These are phyloP conservation scores for Cladosporium sp. DNA, from an alignment of 2,329 filamentous ascomycete genomes.

Conservation along the genomic window DNA sequence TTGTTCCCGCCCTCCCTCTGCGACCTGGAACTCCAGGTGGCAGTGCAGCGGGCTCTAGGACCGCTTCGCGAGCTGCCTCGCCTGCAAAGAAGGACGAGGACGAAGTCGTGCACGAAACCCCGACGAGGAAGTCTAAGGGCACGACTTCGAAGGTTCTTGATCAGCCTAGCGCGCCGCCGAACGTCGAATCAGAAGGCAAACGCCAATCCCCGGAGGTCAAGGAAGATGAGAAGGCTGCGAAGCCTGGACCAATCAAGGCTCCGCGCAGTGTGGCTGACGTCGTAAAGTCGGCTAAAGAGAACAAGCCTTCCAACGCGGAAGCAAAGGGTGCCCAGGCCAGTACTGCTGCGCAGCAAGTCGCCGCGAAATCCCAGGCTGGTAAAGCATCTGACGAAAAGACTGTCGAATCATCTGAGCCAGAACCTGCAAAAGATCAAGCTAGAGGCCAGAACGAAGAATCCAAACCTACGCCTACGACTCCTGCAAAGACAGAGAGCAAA, in stretches of 20 bases:
- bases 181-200: neutral
- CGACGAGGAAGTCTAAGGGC: slow-evolving; percentile 15
- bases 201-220: neutral
- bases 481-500: slow-evolving; percentile 12
- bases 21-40: slow-evolving; percentile 33
- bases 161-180: neutral
- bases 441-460: neutral
- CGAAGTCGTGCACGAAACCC: slow-evolving; percentile 14
- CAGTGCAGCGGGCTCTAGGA: slow-evolving; percentile 27
- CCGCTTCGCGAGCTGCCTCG: slow-evolving; percentile 5
- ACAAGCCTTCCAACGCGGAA: neutral
- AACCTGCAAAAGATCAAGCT: neutral
- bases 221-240: slow-evolving; percentile 17
- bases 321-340: neutral
- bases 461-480: neutral
- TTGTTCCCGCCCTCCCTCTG: slow-evolving; percentile 35
- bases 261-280: slow-evolving; percentile 6
- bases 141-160: slow-evolving; percentile 1
- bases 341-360: neutral
- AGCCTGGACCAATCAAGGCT: slow-evolving; percentile 6
- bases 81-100: slow-evolving; percentile 19
- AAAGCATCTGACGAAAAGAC: slow-evolving; percentile 3
- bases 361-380: neutral
- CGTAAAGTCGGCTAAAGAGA: slow-evolving; percentile 5
- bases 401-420: neutral